Evolutionary conservation across 345 rosid species (phyloP), one percentile per base, ranked within the genome.

Genomic region (Moringa oleifera): DNA sequence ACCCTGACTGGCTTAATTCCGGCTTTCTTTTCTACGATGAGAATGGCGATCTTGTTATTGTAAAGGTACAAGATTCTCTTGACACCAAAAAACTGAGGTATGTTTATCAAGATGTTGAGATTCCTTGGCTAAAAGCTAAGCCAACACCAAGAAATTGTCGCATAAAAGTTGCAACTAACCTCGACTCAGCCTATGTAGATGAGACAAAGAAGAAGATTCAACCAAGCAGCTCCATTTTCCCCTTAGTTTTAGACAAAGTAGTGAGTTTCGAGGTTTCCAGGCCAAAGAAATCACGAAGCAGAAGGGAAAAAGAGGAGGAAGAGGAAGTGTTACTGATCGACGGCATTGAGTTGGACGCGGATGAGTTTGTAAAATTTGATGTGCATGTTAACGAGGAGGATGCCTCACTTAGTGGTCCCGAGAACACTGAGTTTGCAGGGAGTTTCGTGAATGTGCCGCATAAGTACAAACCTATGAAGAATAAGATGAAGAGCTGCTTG

Each of bases 1-100:
- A 81, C 57, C 59, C 78, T 0, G 87, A 86, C 49, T 86, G 89
- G 89, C 75, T 81, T 2, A 60, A 83, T 16, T 68, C 92, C 0
- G 53, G 56, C 1, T 81, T 86, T 33, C 37, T 83, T 18, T 81
- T 86, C 74, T 83, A 80, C 1, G 87, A 86, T 36, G 92, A 86
- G 67, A 81, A 86, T 17, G 83, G 79, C 0, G 61, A 80, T 21
- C 75, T 71, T 2, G 89, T 86, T 16, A 80, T 84, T 24, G 84
- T 80, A 21, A 80, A 78, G 31, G 82, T 86, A 22, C 57, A 71
- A 1, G 89, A 86, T 23, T 78, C 85, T 55, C 69, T 86, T 0
- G 83, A 86, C 23, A 51, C 13, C 6, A 70, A 16, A n/a, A 71
- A 64, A 0, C 52, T 86, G 12, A 69, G 87, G 10, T 83, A 81